A percentile compares a stretch with the other conserved stretches of the same genome.
Conservation (phyloP, 2,329 filamentous ascomycete genomes). For the Penicillium sp. region DNA sequence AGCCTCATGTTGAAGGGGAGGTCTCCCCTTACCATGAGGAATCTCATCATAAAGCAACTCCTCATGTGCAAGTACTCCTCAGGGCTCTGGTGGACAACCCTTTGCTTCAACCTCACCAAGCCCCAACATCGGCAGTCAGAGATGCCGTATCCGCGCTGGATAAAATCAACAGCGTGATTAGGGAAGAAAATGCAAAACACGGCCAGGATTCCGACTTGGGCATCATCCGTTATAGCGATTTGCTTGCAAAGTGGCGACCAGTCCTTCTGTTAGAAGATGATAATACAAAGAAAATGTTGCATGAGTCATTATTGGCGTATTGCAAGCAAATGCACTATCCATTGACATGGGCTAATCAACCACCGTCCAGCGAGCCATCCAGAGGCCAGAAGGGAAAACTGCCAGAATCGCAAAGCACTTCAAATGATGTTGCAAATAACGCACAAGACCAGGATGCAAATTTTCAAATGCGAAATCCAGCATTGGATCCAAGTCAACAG, state of each 20-base stretch:
- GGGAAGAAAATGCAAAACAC: neutral
- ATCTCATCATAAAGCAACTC: neutral
- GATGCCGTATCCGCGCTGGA: neutral
- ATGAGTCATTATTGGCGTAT: neutral
- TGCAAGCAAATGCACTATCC: neutral
- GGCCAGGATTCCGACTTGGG: neutral
- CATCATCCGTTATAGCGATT: neutral
- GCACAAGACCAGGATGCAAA: neutral
- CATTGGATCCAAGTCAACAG: neutral
- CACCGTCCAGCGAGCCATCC: neutral
- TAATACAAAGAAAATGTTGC: neutral
- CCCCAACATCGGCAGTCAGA: neutral
- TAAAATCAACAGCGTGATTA: neutral
- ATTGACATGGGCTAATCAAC: neutral
- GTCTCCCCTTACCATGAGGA: neutral
- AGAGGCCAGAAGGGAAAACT: neutral
- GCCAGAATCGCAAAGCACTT: neutral
- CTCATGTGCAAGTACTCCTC: neutral
- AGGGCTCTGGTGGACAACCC: neutral
- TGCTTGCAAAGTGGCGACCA: neutral
- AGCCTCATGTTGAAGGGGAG: neutral
- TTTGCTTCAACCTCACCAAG: neutral
- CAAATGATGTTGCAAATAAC: neutral
- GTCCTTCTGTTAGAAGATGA: neutral
- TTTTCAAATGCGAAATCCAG: neutral